phyloP scores from a whole-genome alignment of 225 moss, liverwort and hornwort species.

The Asterella californica region DNA sequence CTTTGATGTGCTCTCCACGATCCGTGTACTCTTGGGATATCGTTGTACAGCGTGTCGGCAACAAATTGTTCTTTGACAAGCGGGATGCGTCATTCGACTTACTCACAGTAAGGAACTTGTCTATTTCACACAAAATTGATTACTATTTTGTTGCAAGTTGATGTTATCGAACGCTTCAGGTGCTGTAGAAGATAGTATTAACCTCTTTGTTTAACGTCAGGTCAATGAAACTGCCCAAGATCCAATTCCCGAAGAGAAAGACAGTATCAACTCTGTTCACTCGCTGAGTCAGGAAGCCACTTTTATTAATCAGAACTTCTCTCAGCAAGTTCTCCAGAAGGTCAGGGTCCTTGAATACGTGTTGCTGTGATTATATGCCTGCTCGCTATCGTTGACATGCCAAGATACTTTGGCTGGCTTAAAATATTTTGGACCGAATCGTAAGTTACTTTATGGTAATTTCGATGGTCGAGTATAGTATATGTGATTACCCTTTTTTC shows the following conservation, averaged over 20 bases:
- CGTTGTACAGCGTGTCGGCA: conserved; percentile 95
- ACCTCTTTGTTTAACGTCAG: conserved; percentile 26
- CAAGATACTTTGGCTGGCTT: neutral
- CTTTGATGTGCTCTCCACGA: conserved; percentile 93
- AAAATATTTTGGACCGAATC: neutral
- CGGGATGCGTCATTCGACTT: conserved; percentile 94
- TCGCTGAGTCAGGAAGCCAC: conserved; percentile 97
- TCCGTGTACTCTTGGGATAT: conserved; percentile 99
- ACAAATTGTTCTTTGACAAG: conserved; percentile 94
- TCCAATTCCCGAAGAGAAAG: conserved; percentile 96
- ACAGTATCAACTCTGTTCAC: conserved; percentile 92
- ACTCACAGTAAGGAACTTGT: conserved; percentile 54
- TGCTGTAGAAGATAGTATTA: neutral
- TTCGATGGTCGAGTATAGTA: neutral
- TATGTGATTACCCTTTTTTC: neutral
- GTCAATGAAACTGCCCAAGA: conserved; percentile 98
- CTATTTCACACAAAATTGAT: too few species aligned
- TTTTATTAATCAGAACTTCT: conserved; percentile 97
- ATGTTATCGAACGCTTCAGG: neutral
- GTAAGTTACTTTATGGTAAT: too few species aligned
- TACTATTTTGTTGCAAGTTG: neutral
- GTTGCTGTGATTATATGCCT: neutral
- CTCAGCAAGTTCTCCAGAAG: conserved; percentile 93
- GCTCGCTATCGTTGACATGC: neutral
- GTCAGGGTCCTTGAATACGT: conserved; percentile 23